Evolutionary conservation across 129 eudicot species (phyloP).

Genomic region (Erigeron canadensis): DNA sequence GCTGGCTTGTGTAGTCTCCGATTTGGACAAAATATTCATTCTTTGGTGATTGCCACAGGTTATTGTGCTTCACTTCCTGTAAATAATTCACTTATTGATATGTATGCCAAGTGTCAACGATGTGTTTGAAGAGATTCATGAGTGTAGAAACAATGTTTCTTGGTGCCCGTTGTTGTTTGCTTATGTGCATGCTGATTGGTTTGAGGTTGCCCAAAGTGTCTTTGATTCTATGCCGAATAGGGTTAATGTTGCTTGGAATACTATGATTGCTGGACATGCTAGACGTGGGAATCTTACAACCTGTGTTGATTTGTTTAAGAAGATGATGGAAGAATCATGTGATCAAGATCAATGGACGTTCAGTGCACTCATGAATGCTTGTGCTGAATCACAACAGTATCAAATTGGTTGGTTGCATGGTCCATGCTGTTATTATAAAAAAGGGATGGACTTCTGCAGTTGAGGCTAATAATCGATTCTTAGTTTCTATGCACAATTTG

Average conservation of each 20-base stretch:
- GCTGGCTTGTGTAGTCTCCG: slow-evolving; percentile 47
- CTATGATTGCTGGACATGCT: slow-evolving; percentile 65
- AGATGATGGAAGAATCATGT: slow-evolving; percentile 50
- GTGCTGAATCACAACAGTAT: slow-evolving; percentile 46
- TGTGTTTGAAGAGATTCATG: slow-evolving; percentile 59
- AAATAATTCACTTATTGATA: slow-evolving; percentile 68
- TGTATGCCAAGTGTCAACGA: slow-evolving; percentile 69
- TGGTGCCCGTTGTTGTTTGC: slow-evolving; percentile 88
- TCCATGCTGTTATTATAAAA: slow-evolving; percentile 49
- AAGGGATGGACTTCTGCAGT: slow-evolving; percentile 70
- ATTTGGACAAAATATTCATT: slow-evolving; percentile 55
- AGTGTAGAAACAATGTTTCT: slow-evolving; percentile 53
- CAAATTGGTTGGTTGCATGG: slow-evolving; percentile 44
- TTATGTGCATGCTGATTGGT: slow-evolving; percentile 47
- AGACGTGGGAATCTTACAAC: slow-evolving; percentile 38
- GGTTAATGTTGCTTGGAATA: slow-evolving; percentile 74
- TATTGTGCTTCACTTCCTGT: slow-evolving; percentile 47
- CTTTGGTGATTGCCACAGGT: slow-evolving; percentile 48
- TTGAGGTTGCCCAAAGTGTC: slow-evolving; percentile 40
- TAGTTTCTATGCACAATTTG: slow-evolving; percentile 49
- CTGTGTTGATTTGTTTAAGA: slow-evolving; percentile 54
- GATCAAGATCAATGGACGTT: slow-evolving; percentile 73
- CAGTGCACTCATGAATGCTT: slow-evolving; percentile 67
- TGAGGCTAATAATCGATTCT: slow-evolving; percentile 72
- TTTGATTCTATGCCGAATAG: slow-evolving; percentile 56